Evolutionary conservation across 768 basidiomycete species (phyloP), one percentile per base, ranked within the genome.

Genomic region (Amanita phalloides): DNA sequence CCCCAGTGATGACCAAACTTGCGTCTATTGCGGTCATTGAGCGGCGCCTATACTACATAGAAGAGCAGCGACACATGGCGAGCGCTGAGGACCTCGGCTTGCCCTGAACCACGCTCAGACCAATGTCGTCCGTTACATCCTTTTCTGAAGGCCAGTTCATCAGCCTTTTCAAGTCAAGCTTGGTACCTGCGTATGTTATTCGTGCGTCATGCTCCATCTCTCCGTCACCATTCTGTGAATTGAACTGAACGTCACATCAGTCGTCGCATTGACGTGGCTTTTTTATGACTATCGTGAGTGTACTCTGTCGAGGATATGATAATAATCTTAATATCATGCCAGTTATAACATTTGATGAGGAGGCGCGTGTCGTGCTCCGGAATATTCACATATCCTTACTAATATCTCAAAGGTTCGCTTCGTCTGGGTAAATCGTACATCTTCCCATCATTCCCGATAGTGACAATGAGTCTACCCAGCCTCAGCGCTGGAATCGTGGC

Each of bases 241-340:
- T 3, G 10, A 20, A 2, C 28, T 3, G 10, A 28, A 1, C 21
- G 28, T 20, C 21, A 23, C n/a, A 3, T 5, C 21, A 49, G 48
- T 49, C 10, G 48, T 33, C 17, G 35, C 48, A 28, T 37, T 49
- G 35, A 49, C 48, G 9, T 49, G 48, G 33, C 9, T 37, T 37
- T 10, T 49, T 14, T 49, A 49, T 9, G 33, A 49, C 21, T 49
- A 49, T 37, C 23, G 48, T 49, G 35, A 49, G 48, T 23, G n/a
- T 46, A n/a, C 21, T 26, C 9, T 35, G 8, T 36, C 10, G 32
- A 25, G 3, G 11, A 14, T 17, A 17, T 49, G 47, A 35, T n/a
- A 14, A 23, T 23, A 20, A 38, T 21, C 33, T 11, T 32, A 4
- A 33, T 49, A 8, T 46, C 14, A 35, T 30, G 6, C 13, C 17